Conservation (phyloP, 2,329 filamentous ascomycete genomes). For the Apiospora marii region DNA sequence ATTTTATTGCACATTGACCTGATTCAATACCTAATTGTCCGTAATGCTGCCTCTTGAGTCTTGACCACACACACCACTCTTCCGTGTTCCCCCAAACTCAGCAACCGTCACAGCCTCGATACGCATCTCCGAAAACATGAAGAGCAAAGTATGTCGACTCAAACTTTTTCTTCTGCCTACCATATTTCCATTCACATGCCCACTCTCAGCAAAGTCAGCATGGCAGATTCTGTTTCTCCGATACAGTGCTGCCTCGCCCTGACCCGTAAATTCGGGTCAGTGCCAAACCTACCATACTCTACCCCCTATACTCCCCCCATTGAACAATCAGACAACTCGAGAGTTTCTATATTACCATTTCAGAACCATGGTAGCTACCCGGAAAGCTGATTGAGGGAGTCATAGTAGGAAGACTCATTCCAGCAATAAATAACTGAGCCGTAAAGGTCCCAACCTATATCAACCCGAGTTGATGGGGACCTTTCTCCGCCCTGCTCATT, state of each 20-base stretch:
- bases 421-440: not conserved
- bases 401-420: not conserved
- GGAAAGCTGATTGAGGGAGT: not conserved
- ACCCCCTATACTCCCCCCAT: not conserved
- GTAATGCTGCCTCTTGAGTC: not conserved
- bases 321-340: not conserved
- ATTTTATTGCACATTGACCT: not conserved
- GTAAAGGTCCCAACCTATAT: not conserved
- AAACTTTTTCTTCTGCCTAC: not conserved
- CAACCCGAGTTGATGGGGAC: not conserved
- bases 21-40: not conserved
- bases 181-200: not conserved
- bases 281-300: not conserved
- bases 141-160: not conserved
- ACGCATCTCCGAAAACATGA: not conserved
- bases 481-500: not conserved
- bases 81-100: not conserved
- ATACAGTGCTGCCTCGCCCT: not conserved
- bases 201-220: not conserved
- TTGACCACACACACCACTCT: not conserved
- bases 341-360: not conserved
- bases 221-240: not conserved
- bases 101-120: not conserved
- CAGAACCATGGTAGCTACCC: not conserved
- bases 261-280: not conserved